phyloP scores from a whole-genome alignment of 768 basidiomycete genomes.

The Leccinum boreale region DNA sequence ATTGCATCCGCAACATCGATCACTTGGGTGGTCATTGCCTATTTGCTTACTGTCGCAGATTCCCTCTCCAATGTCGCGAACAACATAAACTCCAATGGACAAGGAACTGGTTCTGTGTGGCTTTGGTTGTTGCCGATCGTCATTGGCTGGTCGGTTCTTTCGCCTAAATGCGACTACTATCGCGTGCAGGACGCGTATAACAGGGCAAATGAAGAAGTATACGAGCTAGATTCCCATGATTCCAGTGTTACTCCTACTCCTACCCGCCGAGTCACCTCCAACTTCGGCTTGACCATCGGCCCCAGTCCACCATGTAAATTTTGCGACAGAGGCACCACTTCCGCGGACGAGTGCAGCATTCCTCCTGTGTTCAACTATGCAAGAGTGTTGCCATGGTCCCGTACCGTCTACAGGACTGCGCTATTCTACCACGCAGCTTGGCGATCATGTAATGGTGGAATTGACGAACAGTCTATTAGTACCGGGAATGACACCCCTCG shows the following conservation, averaged over 20 bases:
- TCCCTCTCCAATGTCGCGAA: conserved; percentile 13
- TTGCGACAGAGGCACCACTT: neutral
- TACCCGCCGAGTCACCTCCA: neutral
- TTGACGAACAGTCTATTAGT: neutral
- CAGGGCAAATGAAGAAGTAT: conserved; percentile 1
- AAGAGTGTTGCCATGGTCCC: neutral
- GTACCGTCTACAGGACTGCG: neutral
- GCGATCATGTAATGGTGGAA: neutral
- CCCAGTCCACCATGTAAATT: neutral
- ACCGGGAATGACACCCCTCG: neutral
- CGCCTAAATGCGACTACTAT: neutral
- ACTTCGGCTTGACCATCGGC: neutral
- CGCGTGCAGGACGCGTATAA: conserved; percentile 20
- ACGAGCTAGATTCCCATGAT: neutral
- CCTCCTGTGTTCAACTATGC: neutral
- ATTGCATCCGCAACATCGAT: no score
- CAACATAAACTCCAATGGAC: conserved; percentile 31
- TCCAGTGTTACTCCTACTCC: neutral
- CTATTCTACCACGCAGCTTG: conserved; percentile 9
- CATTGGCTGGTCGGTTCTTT: neutral
- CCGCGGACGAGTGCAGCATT: neutral
- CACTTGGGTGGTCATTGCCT: no score
- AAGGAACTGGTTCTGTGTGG: conserved; percentile 38
- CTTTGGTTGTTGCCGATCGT: conserved; percentile 31
- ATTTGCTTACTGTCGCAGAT: no score